Base-by-base conservation (phyloP, 2,329 filamentous ascomycete species). In the Esteya vermicola region DNA sequence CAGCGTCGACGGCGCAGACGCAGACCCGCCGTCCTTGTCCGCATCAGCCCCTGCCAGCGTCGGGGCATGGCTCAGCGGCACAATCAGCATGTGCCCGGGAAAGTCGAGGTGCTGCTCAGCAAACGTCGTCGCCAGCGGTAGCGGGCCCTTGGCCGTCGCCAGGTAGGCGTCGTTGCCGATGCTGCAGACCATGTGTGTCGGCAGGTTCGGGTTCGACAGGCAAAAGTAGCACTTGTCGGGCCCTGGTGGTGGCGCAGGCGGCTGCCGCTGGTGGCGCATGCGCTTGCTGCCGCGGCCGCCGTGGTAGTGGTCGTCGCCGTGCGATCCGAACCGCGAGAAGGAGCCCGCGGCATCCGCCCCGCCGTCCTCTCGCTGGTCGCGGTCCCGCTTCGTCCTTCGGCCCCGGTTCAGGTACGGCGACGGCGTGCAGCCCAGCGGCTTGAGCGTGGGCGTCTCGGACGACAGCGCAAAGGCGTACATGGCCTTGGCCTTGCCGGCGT, bases 141-240 rank as follows among this genome's bases (percentile, higher is more conserved):
- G 68, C 6, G 91, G 88, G 0, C 91, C 91, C 57, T 94, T 95
- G 43, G 91, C 85, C 20, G 82, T 91, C 22, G 91, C 93, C 40
- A 96, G 62, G 57, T 96, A 96, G 40, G 78, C 72, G 44, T 93
- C 82, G 16, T 86, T 78, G 39, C 84, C 91, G 47, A 98, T 89
- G 21, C 82, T 86, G 48, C 82, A 81, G 51, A 95, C 81, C 59
- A 98, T 81, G 60, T 98, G 89, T 2, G 80, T 81, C 39, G 83
- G 81, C 33, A 91, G 66, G 45, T 81, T 81, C 6, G 82, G 76
- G 57, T 93, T 95, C 6, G 85, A 88, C 10, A 98, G 70, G 55
- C 91, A 98, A 64, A 98, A 96, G 66, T 91, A 98, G 62, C 91
- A 98, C 52, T 81, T 72, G 39, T 80, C 78, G 2, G 85, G 85